Percentiles rank a stretch among this genome's conserved stretches.
These are phyloP conservation scores for Globisporangium megalacanthum DNA, from an alignment of 352 stramenopile genomes.

Conservation along the genomic window DNA sequence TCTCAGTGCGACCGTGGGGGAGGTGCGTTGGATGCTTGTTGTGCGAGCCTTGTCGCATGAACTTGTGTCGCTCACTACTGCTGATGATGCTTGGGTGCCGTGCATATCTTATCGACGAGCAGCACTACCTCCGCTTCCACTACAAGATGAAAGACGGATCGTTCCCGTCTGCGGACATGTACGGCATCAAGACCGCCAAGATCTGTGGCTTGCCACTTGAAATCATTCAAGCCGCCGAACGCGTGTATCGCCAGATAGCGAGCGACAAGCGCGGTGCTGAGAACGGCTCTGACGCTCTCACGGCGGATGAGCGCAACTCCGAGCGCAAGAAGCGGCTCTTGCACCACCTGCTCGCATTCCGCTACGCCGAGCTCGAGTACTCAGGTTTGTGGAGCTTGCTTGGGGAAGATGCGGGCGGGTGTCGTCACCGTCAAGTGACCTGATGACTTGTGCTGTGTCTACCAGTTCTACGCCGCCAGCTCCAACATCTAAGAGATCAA, in stretches of 20 bases:
- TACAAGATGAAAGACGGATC: slow-evolving; percentile 72
- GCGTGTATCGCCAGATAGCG: slow-evolving; percentile 27
- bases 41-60: background rate
- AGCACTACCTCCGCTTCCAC: slow-evolving; percentile 49
- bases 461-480: slow-evolving; percentile 48
- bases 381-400: slow-evolving; percentile 21
- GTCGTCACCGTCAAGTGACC: background rate
- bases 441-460: background rate
- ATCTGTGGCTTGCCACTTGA: slow-evolving; percentile 59
- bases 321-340: slow-evolving; percentile 46
- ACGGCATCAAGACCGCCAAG: slow-evolving; percentile 80
- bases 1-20: slow-evolving; percentile 40
- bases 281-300: slow-evolving; percentile 6
- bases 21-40: too few species aligned
- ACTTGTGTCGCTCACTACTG: background rate
- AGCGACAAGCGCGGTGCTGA: slow-evolving; percentile 19
- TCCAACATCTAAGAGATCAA: slow-evolving; percentile 62
- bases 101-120: slow-evolving; percentile 3
- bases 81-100: too few species aligned
- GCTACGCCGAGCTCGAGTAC: slow-evolving; percentile 49
- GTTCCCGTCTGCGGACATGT: slow-evolving; percentile 53
- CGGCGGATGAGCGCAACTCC: slow-evolving; percentile 13
- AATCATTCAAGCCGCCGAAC: slow-evolving; percentile 53
- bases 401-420: background rate
- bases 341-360: slow-evolving; percentile 71